A percentile compares a stretch with the other conserved stretches of the same genome.
phyloP scores from a whole-genome alignment of 345 rosid genomes.

The Physaria fendleri region DNA sequence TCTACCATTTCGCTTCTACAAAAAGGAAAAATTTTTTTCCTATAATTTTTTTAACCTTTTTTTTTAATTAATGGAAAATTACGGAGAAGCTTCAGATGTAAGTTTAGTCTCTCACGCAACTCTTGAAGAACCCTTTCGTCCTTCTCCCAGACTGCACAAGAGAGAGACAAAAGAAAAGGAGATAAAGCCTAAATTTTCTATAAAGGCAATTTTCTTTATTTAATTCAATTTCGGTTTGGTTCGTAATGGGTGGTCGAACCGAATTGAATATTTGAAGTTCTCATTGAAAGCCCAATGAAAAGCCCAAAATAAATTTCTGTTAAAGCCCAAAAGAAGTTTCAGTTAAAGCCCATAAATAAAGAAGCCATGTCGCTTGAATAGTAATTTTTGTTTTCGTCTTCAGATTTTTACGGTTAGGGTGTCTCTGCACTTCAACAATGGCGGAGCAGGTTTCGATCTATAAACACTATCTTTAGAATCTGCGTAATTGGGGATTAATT shows the following conservation, averaged over 20 bases:
- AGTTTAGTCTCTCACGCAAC: slow-evolving; percentile 37
- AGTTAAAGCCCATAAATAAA: slow-evolving; percentile 1
- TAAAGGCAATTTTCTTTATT: background rate
- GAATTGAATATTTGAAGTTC: background rate
- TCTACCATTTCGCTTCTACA: slow-evolving; percentile 14
- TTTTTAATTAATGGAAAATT: slow-evolving; percentile 21
- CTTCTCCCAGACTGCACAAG: slow-evolving; percentile 13
- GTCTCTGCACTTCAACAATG: slow-evolving; percentile 10
- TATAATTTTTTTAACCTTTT: background rate
- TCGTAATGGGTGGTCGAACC: too few species aligned
- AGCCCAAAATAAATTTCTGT: too few species aligned
- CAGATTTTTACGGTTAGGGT: background rate
- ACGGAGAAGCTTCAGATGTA: slow-evolving; percentile 39
- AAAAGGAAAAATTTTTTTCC: background rate
- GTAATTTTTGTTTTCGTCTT: background rate
- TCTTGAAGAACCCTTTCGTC: slow-evolving; percentile 26
- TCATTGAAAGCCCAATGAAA: too few species aligned
- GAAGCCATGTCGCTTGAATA: too few species aligned
- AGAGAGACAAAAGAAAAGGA: too few species aligned
- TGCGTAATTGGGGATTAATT: background rate
- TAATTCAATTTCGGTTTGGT: too few species aligned
- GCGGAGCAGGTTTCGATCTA: slow-evolving; percentile 17
- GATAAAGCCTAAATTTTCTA: slow-evolving; percentile 15
- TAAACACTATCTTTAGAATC: background rate
- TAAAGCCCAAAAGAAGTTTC: slow-evolving; percentile 6